Evolutionary conservation across 2,329 filamentous ascomycete species (phyloP).

Genomic region (Botrytis byssoidea): DNA sequence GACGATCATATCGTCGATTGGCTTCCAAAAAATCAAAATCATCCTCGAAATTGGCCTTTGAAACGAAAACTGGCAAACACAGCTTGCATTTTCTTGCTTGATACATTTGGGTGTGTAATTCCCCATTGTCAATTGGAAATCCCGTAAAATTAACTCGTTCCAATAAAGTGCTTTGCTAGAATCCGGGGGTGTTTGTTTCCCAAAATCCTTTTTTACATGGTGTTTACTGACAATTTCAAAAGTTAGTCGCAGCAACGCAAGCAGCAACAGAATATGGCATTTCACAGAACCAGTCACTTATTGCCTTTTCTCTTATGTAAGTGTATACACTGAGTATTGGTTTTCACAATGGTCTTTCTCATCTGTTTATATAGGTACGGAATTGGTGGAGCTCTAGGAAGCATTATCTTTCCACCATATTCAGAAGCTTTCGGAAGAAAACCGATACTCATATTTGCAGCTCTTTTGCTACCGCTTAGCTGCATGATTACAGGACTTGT

Average conservation of each 20-base stretch:
- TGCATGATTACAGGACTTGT: conserved; percentile 43
- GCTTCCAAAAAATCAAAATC: conserved; percentile 3
- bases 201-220: neutral
- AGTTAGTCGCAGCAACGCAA: conserved; percentile 8
- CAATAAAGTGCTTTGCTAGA: conserved; percentile 4
- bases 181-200: conserved; percentile 8
- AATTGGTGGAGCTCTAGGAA: conserved; percentile 42
- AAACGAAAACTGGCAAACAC: neutral
- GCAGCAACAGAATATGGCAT: conserved; percentile 10
- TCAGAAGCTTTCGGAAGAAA: conserved; percentile 43
- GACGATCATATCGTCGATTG: neutral
- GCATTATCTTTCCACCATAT: conserved; percentile 42
- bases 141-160: neutral
- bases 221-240: neutral
- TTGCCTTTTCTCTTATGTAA: conserved; percentile 16
- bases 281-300: conserved; percentile 11
- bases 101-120: conserved; percentile 13
- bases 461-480: conserved; percentile 38
- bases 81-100: conserved; percentile 14
- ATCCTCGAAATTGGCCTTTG: conserved; percentile 16
- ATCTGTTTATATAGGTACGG: conserved; percentile 7
- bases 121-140: neutral
- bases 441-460: conserved; percentile 40
- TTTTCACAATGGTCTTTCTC: neutral
- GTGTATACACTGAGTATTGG: neutral